Evolutionary conservation across 2,329 filamentous ascomycete genomes (phyloP).

Genomic region (Dendryphion nanum): DNA sequence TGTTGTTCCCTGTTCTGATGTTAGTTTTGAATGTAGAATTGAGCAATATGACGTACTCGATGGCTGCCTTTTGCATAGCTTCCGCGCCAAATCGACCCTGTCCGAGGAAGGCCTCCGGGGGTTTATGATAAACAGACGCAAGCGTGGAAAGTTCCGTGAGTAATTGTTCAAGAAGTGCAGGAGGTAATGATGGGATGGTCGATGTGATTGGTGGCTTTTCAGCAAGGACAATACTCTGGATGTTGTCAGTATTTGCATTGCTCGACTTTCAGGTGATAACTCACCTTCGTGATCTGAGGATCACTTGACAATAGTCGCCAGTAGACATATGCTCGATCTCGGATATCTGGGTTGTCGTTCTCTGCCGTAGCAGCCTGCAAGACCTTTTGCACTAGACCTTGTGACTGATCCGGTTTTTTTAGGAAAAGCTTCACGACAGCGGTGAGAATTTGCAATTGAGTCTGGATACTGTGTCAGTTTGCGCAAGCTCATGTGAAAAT

Average conservation of each 20-base stretch:
- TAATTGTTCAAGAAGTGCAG: constrained; percentile 82
- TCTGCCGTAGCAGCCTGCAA: constrained; percentile 89
- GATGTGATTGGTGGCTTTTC: constrained; percentile 92
- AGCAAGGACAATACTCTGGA: constrained; percentile 79
- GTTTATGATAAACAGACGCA: constrained; percentile 97
- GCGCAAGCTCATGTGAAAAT: too few relatives aligned
- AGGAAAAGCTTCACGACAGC: constrained; percentile 96
- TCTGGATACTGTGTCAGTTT: constrained; percentile 51
- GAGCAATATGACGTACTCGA: constrained; percentile 61
- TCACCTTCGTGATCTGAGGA: constrained; percentile 80
- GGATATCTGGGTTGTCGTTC: constrained; percentile 96
- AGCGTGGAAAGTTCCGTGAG: constrained; percentile 89
- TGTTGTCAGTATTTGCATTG: neutral
- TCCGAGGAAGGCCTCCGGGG: constrained; percentile 95
- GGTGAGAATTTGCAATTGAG: constrained; percentile 96
- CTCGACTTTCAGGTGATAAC: neutral
- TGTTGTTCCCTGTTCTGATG: constrained; percentile 67
- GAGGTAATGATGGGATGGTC: constrained; percentile 86
- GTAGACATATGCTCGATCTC: constrained; percentile 96
- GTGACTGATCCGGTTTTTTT: constrained; percentile 91
- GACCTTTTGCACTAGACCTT: constrained; percentile 90
- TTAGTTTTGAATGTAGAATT: constrained; percentile 10
- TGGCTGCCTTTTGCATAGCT: constrained; percentile 89
- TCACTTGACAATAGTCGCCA: constrained; percentile 95
- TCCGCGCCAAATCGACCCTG: constrained; percentile 92